Conservation (phyloP, 31 red algal genomes). For the Porphyra umbilicalis region DNA sequence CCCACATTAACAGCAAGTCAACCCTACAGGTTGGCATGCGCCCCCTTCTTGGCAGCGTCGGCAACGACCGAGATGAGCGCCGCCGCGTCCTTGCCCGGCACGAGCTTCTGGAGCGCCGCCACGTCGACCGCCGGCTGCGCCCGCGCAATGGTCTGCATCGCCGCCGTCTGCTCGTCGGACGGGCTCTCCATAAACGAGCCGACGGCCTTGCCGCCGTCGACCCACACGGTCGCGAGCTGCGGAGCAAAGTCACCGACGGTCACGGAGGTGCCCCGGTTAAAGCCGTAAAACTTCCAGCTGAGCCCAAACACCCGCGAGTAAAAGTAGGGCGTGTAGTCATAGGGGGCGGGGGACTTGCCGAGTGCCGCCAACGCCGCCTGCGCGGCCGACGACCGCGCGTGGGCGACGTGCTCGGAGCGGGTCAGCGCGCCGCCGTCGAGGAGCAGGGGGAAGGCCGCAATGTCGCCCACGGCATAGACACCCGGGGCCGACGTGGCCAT, state of each 20-base stretch:
- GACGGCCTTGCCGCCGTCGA: conserved; percentile 36
- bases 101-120: conserved; percentile 20
- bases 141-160: conserved; percentile 71
- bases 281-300: conserved; percentile 95
- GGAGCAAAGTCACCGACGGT: conserved; percentile 71
- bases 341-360: conserved; percentile 24
- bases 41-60: not conserved
- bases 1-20: not conserved
- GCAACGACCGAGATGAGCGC: conserved; percentile 6
- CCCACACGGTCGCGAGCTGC: conserved; percentile 69
- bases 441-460: conserved; percentile 87
- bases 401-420: conserved; percentile 89
- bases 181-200: conserved; percentile 82
- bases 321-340: conserved; percentile 96
- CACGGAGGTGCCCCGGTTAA: conserved; percentile 52
- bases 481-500: conserved; percentile 41
- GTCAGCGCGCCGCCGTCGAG: conserved; percentile 63
- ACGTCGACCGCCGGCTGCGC: conserved; percentile 48
- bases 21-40: not conserved
- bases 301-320: conserved; percentile 83
- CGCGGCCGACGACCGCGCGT: conserved; percentile 69
- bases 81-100: conserved; percentile 14
- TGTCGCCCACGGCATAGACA: conserved; percentile 88
- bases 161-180: conserved; percentile 56
- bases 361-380: conserved; percentile 64